A percentile compares a stretch with the other conserved stretches of the same genome.
Evolutionary conservation across 2,329 filamentous ascomycete species (phyloP).

Genomic region (Rhexocercosporidium sp.): DNA sequence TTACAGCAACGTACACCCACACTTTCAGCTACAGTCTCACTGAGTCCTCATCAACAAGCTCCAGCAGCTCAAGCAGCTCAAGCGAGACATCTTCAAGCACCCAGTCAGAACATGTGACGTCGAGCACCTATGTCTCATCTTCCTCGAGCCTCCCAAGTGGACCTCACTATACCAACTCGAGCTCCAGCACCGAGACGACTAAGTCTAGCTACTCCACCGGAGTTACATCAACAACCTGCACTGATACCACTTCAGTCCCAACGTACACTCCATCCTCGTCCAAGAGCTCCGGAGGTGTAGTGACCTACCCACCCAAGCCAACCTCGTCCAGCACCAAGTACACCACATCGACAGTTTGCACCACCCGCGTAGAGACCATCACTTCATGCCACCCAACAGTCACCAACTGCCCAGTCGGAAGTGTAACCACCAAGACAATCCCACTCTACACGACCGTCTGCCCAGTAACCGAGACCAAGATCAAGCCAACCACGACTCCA

Average conservation of each 20-base stretch:
- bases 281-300: slow-evolving; percentile 27
- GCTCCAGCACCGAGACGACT: neutral
- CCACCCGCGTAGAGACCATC: slow-evolving; percentile 55
- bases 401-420: slow-evolving; percentile 55
- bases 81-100: slow-evolving; percentile 11
- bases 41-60: neutral
- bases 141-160: slow-evolving; percentile 1
- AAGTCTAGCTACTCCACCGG: neutral
- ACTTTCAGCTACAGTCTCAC: slow-evolving; percentile 6
- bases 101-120: neutral
- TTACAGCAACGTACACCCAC: neutral
- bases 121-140: neutral
- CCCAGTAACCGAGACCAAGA: slow-evolving; percentile 40
- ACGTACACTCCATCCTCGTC: slow-evolving; percentile 15
- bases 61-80: neutral
- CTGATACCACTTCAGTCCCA: neutral
- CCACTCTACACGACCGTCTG: slow-evolving; percentile 46
- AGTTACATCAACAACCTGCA: neutral
- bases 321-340: slow-evolving; percentile 9
- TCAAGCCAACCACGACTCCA: slow-evolving; percentile 7
- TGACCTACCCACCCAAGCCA: neutral
- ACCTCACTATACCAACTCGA: neutral
- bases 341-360: slow-evolving; percentile 50
- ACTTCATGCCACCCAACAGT: slow-evolving; percentile 54
- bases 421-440: slow-evolving; percentile 45